These are phyloP conservation scores for Sporothrix luriei DNA, from an alignment of 2,329 filamentous ascomycete species.

Conservation along the genomic window DNA sequence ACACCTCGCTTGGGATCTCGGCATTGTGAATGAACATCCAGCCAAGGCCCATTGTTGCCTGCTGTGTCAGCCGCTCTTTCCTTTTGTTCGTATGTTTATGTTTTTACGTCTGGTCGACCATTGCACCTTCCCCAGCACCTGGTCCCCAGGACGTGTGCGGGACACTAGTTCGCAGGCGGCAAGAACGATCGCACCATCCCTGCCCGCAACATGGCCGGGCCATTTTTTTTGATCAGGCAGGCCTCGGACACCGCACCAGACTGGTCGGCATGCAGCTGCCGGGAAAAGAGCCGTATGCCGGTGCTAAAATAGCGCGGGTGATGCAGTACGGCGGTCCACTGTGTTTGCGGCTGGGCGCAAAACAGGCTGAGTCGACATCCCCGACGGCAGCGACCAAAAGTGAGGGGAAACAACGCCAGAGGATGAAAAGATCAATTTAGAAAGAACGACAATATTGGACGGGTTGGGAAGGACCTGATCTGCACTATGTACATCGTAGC, in stretches of 20 bases:
- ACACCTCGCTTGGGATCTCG: background rate
- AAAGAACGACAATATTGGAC: background rate
- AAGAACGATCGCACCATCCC: background rate
- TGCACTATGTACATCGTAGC: background rate
- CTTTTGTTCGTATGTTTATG: background rate
- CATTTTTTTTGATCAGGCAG: background rate
- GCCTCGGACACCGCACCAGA: slow-evolving; percentile 19
- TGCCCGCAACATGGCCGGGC: background rate
- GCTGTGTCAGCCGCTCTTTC: background rate
- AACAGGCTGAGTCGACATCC: background rate
- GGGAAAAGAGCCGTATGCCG: slow-evolving; percentile 27
- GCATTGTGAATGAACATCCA: background rate
- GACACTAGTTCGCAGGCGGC: background rate
- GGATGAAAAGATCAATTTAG: background rate
- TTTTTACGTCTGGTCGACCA: background rate
- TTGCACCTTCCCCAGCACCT: slow-evolving; percentile 13
- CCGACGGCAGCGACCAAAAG: background rate
- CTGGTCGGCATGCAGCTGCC: slow-evolving; percentile 26
- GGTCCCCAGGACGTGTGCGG: background rate
- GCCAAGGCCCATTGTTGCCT: background rate
- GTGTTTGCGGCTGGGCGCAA: background rate
- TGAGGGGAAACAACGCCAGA: background rate
- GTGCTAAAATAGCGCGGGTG: slow-evolving; percentile 22
- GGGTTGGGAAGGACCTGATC: slow-evolving; percentile 5
- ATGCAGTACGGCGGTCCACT: background rate